Evolutionary conservation across 768 basidiomycete species (phyloP), one percentile per base, ranked within the genome.

Genomic region (Obba rivulosa): DNA sequence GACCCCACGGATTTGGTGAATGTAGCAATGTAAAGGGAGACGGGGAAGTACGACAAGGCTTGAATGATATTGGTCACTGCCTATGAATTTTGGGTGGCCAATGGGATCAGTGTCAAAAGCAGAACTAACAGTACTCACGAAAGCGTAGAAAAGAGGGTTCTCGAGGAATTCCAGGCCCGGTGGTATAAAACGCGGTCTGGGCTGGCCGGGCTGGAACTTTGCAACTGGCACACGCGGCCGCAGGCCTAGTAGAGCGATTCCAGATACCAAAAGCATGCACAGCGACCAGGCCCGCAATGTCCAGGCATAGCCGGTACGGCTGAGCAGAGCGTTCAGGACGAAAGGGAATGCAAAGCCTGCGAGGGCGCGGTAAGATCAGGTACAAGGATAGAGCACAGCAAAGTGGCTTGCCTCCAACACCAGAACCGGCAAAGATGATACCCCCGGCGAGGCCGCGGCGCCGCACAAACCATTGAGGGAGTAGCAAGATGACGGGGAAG

Each of bases 31-130:
- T 62, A 60, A 3, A 60, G 51, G 8, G 59, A 62, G 2, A 57
- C 61, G 20, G 57, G 59, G 52, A 59, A 59, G 45, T 57, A 60
- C n/a, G 56, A 55, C 18, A 62, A 46, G 8, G 59, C 59, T 46
- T 62, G 59, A 8, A 62, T 41, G 18, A 57, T 36, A 21, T 43
- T 46, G 5, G 57, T 54, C 4, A 52, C 18, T 13, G 45, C 46
- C 60, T 61, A n/a, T n/a, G 35, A 2, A 22, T 17, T 9, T 21
- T 8, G 4, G 28, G 43, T 9, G 25, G 17, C 22, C 43, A 35
- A 20, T 2, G 9, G 4, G 2, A 7, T 3, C 14, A 35, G 2
- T 17, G 3, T 17, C 11, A 23, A n/a, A 16, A 18, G 17, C 38
- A 44, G n/a, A n/a, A n/a, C n/a, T n/a, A 8, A 16, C 9, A 20